phyloP scores from a whole-genome alignment of 305 asterid genomes.

The Euphrasia arctica region DNA sequence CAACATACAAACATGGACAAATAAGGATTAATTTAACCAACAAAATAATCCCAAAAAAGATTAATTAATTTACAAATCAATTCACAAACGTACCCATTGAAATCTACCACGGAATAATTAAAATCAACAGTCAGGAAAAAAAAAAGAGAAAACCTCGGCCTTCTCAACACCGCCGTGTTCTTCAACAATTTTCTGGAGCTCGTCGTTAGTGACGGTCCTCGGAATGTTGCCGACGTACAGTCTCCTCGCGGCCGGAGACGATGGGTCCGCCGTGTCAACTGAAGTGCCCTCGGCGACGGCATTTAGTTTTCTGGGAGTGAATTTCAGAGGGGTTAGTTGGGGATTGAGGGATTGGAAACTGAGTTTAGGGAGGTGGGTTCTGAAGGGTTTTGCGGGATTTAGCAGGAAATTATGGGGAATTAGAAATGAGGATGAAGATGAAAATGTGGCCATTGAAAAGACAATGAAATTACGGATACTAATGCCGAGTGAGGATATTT shows the following conservation, averaged over 20 bases:
- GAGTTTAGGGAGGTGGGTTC: conserved; percentile 8
- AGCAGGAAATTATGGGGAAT: conserved; percentile 39
- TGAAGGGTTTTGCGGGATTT: conserved; percentile 32
- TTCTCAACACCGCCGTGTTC: conserved; percentile 79
- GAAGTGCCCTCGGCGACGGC: conserved; percentile 62
- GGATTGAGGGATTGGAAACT: conserved; percentile 24
- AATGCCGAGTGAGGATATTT: too few species aligned
- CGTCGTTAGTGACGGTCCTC: conserved; percentile 59
- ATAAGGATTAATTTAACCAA: neutral
- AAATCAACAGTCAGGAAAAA: neutral
- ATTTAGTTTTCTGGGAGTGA: conserved; percentile 28
- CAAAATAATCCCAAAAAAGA: neutral
- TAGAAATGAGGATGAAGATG: neutral
- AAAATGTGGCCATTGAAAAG: too few species aligned
- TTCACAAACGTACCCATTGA: neutral
- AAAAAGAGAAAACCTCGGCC: conserved; percentile 59
- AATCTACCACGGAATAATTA: too few species aligned
- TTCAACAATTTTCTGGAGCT: conserved; percentile 64
- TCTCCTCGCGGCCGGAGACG: conserved; percentile 57
- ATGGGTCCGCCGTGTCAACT: conserved; percentile 55
- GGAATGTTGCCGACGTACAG: conserved; percentile 86
- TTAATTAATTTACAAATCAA: neutral
- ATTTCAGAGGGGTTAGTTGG: neutral
- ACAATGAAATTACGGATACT: too few species aligned
- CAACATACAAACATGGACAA: too few species aligned